Conservation (phyloP, 2,329 filamentous ascomycete species). For the Byssoonygena ceratinophila region DNA sequence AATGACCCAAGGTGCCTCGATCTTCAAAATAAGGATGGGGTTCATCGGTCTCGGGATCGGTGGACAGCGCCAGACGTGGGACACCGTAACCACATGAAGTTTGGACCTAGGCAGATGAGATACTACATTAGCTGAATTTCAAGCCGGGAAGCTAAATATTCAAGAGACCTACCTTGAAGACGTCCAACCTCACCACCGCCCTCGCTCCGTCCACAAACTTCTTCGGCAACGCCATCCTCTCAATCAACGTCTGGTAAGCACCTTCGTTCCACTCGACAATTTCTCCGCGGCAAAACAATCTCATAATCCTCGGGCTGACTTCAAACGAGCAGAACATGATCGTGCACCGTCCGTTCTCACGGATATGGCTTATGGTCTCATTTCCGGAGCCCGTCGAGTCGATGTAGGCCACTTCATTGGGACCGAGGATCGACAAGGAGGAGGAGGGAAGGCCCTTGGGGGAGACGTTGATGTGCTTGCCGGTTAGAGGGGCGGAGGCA, state of each 20-base stretch:
- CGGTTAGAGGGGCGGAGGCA: constrained; percentile 58
- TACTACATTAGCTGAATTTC: background rate
- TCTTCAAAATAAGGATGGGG: constrained; percentile 37
- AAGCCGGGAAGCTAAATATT: background rate
- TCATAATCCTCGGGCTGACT: constrained; percentile 49
- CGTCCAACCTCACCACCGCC: constrained; percentile 51
- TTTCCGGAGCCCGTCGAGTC: constrained; percentile 65
- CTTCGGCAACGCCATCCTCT: constrained; percentile 37
- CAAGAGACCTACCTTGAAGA: constrained; percentile 44
- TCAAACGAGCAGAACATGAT: constrained; percentile 64
- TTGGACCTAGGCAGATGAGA: constrained; percentile 39
- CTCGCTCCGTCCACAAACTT: constrained; percentile 40
- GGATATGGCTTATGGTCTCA: constrained; percentile 65
- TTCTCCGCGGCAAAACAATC: constrained; percentile 50
- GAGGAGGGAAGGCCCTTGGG: constrained; percentile 58
- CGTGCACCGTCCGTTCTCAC: constrained; percentile 66
- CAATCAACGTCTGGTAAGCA: constrained; percentile 38
- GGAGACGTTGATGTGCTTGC: constrained; percentile 62
- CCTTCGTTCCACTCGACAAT: constrained; percentile 52
- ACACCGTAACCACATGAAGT: constrained; percentile 58
- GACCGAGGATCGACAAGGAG: constrained; percentile 52
- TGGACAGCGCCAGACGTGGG: constrained; percentile 40
- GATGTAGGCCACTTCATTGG: constrained; percentile 56
- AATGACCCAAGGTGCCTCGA: constrained; percentile 47
- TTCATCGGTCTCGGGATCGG: constrained; percentile 25